Evolutionary conservation across 129 eudicot genomes (phyloP).

Genomic region (Pittosporum tobira): DNA sequence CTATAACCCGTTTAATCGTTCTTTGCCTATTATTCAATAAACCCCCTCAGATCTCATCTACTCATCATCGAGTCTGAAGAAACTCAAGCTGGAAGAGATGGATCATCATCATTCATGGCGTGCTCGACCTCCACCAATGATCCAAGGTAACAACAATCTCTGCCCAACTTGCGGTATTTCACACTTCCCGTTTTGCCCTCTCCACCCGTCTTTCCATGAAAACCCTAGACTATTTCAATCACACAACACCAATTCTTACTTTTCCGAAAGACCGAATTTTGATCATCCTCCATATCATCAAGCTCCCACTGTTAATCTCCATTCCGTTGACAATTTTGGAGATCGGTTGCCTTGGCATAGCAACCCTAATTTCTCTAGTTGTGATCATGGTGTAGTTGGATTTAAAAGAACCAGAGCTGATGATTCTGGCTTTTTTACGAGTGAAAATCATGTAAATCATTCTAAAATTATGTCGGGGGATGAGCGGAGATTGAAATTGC

Average conservation of each 20-base stretch:
- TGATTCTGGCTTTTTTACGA: conserved; percentile 5
- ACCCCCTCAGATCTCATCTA: not conserved
- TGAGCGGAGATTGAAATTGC: conserved; percentile 60
- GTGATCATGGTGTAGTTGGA: conserved; percentile 24
- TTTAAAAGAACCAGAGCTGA: conserved; percentile 52
- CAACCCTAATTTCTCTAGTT: conserved; percentile 26
- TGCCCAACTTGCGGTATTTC: conserved; percentile 62
- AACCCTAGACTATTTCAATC: conserved; percentile 34
- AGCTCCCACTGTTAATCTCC: conserved; percentile 18
- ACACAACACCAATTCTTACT: conserved; percentile 1
- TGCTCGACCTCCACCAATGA: conserved; percentile 28
- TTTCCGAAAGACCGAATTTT: conserved; percentile 19
- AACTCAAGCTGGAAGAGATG: conserved; percentile 22
- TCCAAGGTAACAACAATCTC: conserved; percentile 37
- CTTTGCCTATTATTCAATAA: not conserved
- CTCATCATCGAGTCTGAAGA: not conserved
- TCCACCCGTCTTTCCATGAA: conserved; percentile 28
- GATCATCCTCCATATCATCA: conserved; percentile 21
- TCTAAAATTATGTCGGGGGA: conserved; percentile 18
- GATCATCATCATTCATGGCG: conserved; percentile 61
- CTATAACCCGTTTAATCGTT: no score
- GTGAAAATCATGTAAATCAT: conserved; percentile 11
- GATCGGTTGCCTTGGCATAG: conserved; percentile 26
- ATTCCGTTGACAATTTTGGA: conserved; percentile 13
- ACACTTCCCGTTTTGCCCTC: conserved; percentile 84